Conservation (phyloP, 2,329 filamentous ascomycete species). For the Talaromyces amestolkiae region DNA sequence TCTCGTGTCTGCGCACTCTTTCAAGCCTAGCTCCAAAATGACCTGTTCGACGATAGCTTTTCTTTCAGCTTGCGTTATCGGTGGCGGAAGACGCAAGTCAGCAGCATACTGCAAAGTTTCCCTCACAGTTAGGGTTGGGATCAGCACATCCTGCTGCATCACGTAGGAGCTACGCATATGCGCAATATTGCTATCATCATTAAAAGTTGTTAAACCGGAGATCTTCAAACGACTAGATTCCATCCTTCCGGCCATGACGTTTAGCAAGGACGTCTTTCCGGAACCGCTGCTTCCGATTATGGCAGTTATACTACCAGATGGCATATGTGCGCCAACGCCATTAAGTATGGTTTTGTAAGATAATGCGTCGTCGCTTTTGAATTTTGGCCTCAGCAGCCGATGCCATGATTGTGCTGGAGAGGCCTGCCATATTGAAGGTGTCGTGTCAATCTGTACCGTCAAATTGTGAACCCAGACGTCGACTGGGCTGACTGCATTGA, state of each 20-base stretch:
- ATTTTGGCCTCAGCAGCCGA: constrained; percentile 28
- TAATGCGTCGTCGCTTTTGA: constrained; percentile 13
- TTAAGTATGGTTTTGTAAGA: constrained; percentile 55
- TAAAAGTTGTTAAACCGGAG: constrained; percentile 61
- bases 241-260: constrained; percentile 68
- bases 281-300: constrained; percentile 73
- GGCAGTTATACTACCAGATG: constrained; percentile 66
- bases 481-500: constrained; percentile 42
- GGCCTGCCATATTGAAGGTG: constrained; percentile 34
- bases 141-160: constrained; percentile 71
- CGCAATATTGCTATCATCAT: constrained; percentile 54
- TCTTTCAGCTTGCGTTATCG: constrained; percentile 59
- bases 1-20: constrained; percentile 72
- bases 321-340: constrained; percentile 62
- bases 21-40: constrained; percentile 70
- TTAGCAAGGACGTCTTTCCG: constrained; percentile 70
- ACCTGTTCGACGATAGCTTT: constrained; percentile 69
- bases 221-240: constrained; percentile 52
- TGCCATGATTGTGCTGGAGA: constrained; percentile 33
- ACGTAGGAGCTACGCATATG: constrained; percentile 52
- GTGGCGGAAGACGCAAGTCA: constrained; percentile 65
- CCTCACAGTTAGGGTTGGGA: constrained; percentile 70
- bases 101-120: constrained; percentile 74
- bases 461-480: constrained; percentile 37
- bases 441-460: constrained; percentile 34